Conservation (phyloP, 106 monocot species). For the Dioscorea dumetorum region DNA sequence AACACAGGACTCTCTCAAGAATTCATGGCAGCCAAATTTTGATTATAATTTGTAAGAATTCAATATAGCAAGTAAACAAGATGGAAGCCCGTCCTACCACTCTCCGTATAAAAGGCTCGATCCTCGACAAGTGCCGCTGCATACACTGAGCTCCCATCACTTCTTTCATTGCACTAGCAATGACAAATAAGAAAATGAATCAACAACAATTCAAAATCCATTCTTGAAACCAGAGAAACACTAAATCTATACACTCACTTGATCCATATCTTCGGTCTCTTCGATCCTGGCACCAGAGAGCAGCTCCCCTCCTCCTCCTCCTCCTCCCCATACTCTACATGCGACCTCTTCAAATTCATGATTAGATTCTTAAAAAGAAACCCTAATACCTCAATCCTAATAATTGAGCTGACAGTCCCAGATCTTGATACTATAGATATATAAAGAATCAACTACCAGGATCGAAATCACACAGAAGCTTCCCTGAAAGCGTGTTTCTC, state of each 20-base stretch:
- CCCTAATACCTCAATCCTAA: slow-evolving; percentile 1
- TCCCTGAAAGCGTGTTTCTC: slow-evolving; percentile 35
- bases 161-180: slow-evolving; percentile 38
- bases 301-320: slow-evolving; percentile 20
- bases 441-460: neutral
- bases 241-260: slow-evolving; percentile 27
- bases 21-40: too few species aligned
- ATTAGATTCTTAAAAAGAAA: slow-evolving; percentile 1
- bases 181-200: slow-evolving; percentile 2
- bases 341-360: slow-evolving; percentile 37
- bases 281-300: slow-evolving; percentile 17
- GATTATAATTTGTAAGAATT: too few species aligned
- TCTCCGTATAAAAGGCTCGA: slow-evolving; percentile 65
- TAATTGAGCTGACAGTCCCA: neutral
- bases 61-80: too few species aligned
- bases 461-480: slow-evolving; percentile 54
- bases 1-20: too few species aligned
- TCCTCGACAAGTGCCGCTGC: slow-evolving; percentile 45
- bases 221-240: neutral
- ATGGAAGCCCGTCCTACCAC: slow-evolving; percentile 26
- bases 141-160: slow-evolving; percentile 45
- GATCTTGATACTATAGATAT: slow-evolving; percentile 7
- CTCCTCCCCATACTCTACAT: slow-evolving; percentile 20
- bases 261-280: slow-evolving; percentile 27
- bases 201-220: neutral